Evolutionary conservation across 345 rosid species (phyloP).

Genomic region (Acer saccharum): DNA sequence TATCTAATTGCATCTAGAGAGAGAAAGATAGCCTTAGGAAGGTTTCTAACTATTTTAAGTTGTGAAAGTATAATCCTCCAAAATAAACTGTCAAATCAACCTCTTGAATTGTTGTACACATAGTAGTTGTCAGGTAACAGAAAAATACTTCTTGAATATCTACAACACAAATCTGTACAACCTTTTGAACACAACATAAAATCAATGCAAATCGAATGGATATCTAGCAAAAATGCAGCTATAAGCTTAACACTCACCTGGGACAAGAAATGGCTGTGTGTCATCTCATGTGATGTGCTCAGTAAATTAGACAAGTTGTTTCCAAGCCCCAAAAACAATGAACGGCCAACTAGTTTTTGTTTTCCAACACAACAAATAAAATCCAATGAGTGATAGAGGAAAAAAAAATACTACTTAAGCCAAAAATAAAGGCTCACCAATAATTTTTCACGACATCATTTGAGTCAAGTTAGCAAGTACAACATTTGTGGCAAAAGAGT

Average conservation of each 20-base stretch:
- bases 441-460: no score
- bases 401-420: not conserved
- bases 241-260: constrained; percentile 17
- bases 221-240: no score
- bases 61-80: not conserved
- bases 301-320: constrained; percentile 17
- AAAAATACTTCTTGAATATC: not conserved
- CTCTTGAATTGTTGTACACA: not conserved
- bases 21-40: not conserved
- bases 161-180: not conserved
- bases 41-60: not conserved
- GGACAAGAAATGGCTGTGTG: constrained; percentile 12
- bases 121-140: not conserved
- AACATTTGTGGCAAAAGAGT: not conserved
- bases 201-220: not conserved
- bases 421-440: not conserved
- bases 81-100: not conserved
- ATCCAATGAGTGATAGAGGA: not conserved
- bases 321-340: constrained; percentile 10
- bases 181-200: not conserved
- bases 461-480: no score
- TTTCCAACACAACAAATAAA: not conserved
- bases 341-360: constrained; percentile 9
- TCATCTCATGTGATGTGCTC: constrained; percentile 12
- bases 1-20: not conserved